Evolutionary conservation across 2,329 filamentous ascomycete genomes (phyloP), one percentile per base, ranked within the genome.

Genomic region (Stagonosporopsis cucurbitacearum): DNA sequence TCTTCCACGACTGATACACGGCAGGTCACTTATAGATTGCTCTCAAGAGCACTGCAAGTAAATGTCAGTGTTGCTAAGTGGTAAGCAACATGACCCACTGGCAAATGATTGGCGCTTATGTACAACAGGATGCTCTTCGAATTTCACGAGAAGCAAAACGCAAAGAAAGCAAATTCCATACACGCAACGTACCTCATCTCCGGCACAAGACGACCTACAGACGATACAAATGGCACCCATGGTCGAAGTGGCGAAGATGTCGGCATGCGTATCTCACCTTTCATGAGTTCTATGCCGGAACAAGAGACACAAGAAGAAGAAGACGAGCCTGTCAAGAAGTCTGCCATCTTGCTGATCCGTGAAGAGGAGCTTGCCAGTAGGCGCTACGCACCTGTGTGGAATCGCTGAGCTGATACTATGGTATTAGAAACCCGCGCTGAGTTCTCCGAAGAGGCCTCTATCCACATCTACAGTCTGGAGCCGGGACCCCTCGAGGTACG

Each of bases 161-260:
- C 80, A 50, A 91, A 89, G 74, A 89, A 87, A 58, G 82, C 89
- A 0, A 84, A 86, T 20, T 88, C 86, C 23, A 81, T 97, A n/a
- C 86, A 96, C 77, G 95, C 94, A 40, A 97, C 92, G n/a, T 99
- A 97, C 76, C 80, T 97, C 44, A 73, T 99, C 41, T 89, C 88
- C 46, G 95, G 94, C 35, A 84, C 80, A 20, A 89, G 85, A 67
- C 81, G 76, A 49, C 40, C 33, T 13, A 15, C 50, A 25, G 54
- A 67, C 23, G 58, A 65, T 13, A 57, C 73, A 11, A 82, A 81
- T 62, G 78, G 75, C 20, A 59, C 65, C 42, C 68, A 73, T 28
- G 71, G 69, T 22, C 56, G 42, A 32, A 82, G 88, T 65, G 84
- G 80, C n/a, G 88, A 90, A 48, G 85, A 92, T 54, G 86, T 88